Conservation (phyloP, 805 yeast genomes). For the Yueomyces sinensis region DNA sequence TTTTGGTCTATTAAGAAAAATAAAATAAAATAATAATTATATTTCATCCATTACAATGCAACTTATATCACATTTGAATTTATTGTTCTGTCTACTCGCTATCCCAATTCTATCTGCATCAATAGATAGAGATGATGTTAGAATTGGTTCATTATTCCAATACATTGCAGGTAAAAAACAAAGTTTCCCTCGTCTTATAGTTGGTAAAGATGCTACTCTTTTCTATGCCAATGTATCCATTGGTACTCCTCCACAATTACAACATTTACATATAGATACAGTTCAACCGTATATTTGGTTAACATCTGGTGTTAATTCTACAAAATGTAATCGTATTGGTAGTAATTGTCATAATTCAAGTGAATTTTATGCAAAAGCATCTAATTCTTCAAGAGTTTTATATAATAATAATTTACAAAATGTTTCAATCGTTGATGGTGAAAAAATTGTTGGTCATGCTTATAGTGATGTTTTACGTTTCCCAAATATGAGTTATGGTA, state of each 20-base stretch:
- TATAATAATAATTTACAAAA: slow-evolving; percentile 3
- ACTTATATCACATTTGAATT: no score
- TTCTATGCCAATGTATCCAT: slow-evolving; percentile 23
- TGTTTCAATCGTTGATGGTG: slow-evolving; percentile 16
- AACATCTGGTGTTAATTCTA: slow-evolving; percentile 7
- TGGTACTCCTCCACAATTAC: slow-evolving; percentile 23
- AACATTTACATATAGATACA: slow-evolving; percentile 23
- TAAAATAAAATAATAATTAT: no score
- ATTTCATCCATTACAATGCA: no score
- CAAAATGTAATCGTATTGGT: slow-evolving; percentile 2
- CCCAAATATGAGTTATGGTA: slow-evolving; percentile 2
- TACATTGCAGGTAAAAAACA: no score
- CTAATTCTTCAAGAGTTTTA: slow-evolving; percentile 8
- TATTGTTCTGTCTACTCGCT: no score
- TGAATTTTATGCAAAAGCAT: slow-evolving; percentile 7
- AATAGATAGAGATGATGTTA: no score
- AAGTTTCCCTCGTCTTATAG: slow-evolving; percentile 11
- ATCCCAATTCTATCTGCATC: no score
- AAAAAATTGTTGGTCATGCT: slow-evolving; percentile 13
- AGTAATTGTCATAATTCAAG: slow-evolving; percentile 6
- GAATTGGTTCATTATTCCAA: no score
- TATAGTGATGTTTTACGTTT: slow-evolving; percentile 13
- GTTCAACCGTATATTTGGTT: slow-evolving; percentile 29
- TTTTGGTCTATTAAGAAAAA: no score
- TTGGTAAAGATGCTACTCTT: slow-evolving; percentile 15